phyloP scores from a whole-genome alignment of 192 early-diverging fungal genomes.

The Backusella tuberculispora region DNA sequence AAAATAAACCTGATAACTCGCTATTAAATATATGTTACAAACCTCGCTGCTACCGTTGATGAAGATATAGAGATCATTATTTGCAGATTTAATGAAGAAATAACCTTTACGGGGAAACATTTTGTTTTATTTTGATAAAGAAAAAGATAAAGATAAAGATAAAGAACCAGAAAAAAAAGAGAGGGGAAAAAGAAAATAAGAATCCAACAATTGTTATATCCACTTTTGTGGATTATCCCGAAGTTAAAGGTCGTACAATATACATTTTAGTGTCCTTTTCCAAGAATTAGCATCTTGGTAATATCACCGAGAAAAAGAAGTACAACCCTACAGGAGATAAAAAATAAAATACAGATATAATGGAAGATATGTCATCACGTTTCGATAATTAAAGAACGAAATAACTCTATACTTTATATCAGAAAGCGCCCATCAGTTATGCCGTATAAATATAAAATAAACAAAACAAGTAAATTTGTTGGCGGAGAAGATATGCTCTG shows the following conservation, averaged over 20 bases:
- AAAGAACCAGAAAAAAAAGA: not conserved
- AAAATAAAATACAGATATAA: not conserved
- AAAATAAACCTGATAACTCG: not conserved
- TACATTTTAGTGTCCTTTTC: slow-evolving; percentile 1
- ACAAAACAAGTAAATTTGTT: not conserved
- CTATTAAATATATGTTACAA: not conserved
- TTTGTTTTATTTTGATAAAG: not conserved
- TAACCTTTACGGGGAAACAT: slow-evolving; percentile 21
- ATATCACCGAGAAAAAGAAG: slow-evolving; percentile 8
- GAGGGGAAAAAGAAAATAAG: not conserved
- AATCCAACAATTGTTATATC: slow-evolving; percentile 5
- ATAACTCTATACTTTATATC: not conserved
- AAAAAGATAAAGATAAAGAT: not conserved
- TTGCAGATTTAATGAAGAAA: slow-evolving; percentile 31
- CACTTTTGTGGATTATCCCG: slow-evolving; percentile 6
- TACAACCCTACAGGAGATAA: not conserved
- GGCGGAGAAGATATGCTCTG: not conserved
- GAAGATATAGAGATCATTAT: slow-evolving; percentile 22
- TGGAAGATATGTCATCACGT: not conserved
- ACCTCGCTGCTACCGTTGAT: slow-evolving; percentile 3
- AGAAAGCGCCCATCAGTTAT: not conserved
- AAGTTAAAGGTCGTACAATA: slow-evolving; percentile 13
- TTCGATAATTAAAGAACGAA: not conserved
- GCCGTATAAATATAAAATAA: not conserved
- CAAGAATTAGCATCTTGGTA: not conserved